These are phyloP conservation scores for Cutaneotrichosporon cutaneum DNA, from an alignment of 1,284 basidiomycete species.

Conservation along the genomic window DNA sequence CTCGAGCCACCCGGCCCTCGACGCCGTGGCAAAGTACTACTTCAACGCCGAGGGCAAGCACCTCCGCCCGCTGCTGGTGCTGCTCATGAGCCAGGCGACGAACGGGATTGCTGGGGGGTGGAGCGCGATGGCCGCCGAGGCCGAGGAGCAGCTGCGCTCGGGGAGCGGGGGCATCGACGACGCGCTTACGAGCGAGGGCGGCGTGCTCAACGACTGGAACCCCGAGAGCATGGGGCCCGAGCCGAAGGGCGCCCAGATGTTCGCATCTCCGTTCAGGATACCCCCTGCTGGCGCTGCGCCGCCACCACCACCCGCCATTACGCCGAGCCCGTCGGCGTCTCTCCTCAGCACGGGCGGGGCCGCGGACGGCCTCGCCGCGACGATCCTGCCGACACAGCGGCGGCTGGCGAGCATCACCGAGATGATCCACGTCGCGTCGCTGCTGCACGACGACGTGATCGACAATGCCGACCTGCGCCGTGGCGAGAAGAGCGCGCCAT, in stretches of 20 bases:
- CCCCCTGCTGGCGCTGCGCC: not conserved
- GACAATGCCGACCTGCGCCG: constrained; percentile 81
- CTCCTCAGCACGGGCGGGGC: constrained; percentile 13
- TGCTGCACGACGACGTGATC: constrained; percentile 93
- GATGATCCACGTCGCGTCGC: constrained; percentile 96
- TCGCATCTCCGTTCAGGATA: constrained; percentile 48
- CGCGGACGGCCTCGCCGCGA: not conserved
- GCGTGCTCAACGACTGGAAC: constrained; percentile 54
- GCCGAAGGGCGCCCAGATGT: constrained; percentile 32
- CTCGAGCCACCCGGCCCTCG: constrained; percentile 81
- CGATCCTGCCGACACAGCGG: constrained; percentile 77
- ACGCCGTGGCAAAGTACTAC: constrained; percentile 88
- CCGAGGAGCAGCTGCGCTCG: constrained; percentile 5
- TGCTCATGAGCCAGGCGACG: constrained; percentile 87
- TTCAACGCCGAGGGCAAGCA: constrained; percentile 82
- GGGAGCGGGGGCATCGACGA: constrained; percentile 43
- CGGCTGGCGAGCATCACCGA: constrained; percentile 95
- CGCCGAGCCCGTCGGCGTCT: constrained; percentile 22
- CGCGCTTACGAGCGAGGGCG: constrained; percentile 46
- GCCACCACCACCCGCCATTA: constrained; percentile 9
- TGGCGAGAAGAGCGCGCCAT: constrained; percentile 77
- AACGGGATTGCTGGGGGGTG: constrained; percentile 64
- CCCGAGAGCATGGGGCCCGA: constrained; percentile 49
- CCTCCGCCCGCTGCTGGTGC: constrained; percentile 82
- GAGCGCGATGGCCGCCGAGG: constrained; percentile 29